phyloP scores from a whole-genome alignment of 352 stramenopile species.

The Stramenopiles sp. region DNA sequence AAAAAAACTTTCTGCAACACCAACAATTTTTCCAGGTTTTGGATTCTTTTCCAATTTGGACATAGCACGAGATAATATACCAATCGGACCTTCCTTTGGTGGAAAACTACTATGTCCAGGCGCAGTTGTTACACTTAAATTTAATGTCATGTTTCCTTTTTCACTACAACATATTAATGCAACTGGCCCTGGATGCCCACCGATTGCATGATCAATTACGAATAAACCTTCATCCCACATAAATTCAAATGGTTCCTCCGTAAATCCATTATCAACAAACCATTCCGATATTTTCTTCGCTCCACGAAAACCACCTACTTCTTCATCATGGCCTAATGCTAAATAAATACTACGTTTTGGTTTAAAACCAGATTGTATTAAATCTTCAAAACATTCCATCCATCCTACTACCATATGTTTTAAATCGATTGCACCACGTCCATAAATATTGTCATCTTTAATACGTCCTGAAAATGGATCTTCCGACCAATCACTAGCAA shows the following conservation, averaged over 20 bases:
- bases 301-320: constrained; percentile 17
- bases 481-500: constrained; percentile 14
- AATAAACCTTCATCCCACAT: constrained; percentile 22
- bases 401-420: constrained; percentile 22
- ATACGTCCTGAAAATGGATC: constrained; percentile 18
- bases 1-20: constrained; percentile 12
- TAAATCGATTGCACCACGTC: constrained; percentile 22
- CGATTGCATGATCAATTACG: constrained; percentile 19
- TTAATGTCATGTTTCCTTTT: constrained; percentile 19
- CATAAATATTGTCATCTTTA: constrained; percentile 19
- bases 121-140: constrained; percentile 13
- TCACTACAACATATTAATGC: constrained; percentile 16
- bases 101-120: constrained; percentile 21
- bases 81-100: constrained; percentile 11
- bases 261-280: constrained; percentile 6
- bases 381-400: constrained; percentile 14
- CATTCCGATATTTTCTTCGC: constrained; percentile 15
- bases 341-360: constrained; percentile 18
- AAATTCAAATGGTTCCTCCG: constrained; percentile 13
- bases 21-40: constrained; percentile 11
- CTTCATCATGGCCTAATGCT: constrained; percentile 22
- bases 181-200: constrained; percentile 14
- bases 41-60: constrained; percentile 15
- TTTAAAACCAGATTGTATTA: constrained; percentile 14
- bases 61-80: constrained; percentile 20